These are phyloP conservation scores for Cercophora newfieldiana DNA, from an alignment of 495 filamentous ascomycete species.

Conservation along the genomic window DNA sequence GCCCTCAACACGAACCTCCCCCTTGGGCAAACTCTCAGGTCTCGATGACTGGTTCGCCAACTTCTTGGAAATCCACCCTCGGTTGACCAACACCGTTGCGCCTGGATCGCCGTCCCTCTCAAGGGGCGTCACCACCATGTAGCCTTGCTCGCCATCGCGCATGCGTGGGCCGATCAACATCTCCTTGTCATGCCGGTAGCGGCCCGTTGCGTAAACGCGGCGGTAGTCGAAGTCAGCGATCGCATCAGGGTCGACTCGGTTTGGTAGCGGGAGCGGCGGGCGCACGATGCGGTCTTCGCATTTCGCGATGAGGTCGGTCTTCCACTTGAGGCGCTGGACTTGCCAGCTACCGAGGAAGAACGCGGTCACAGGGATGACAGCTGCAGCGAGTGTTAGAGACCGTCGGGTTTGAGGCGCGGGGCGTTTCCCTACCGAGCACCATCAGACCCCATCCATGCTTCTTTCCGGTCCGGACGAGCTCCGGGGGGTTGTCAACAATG, in stretches of 20 bases:
- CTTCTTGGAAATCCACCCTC: conserved; percentile 86
- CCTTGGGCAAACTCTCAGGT: conserved; percentile 59
- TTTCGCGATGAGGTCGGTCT: conserved; percentile 84
- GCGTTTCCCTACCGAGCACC: conserved; percentile 63
- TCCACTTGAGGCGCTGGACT: conserved; percentile 89
- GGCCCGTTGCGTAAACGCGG: conserved; percentile 73
- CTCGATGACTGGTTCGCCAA: conserved; percentile 62
- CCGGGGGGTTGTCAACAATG: conserved; percentile 80
- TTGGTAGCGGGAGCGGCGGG: conserved; percentile 83
- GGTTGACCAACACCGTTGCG: conserved; percentile 71
- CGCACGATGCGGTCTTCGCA: conserved; percentile 87
- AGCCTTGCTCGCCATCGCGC: conserved; percentile 85
- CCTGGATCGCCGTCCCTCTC: conserved; percentile 56
- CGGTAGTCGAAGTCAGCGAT: conserved; percentile 92
- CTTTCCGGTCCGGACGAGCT: conserved; percentile 67
- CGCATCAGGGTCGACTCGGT: conserved; percentile 72
- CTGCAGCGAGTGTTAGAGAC: conserved; percentile 41
- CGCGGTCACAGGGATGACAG: conserved; percentile 85
- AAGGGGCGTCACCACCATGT: conserved; percentile 84
- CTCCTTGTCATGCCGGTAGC: conserved; percentile 82
- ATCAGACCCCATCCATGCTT: conserved; percentile 81
- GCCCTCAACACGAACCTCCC: conserved; percentile 75
- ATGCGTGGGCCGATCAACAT: conserved; percentile 94
- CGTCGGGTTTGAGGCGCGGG: background rate
- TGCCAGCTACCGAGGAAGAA: conserved; percentile 94